Evolutionary conservation across 495 filamentous ascomycete genomes (phyloP).

Genomic region (Aspergillus saccharolyticus): DNA sequence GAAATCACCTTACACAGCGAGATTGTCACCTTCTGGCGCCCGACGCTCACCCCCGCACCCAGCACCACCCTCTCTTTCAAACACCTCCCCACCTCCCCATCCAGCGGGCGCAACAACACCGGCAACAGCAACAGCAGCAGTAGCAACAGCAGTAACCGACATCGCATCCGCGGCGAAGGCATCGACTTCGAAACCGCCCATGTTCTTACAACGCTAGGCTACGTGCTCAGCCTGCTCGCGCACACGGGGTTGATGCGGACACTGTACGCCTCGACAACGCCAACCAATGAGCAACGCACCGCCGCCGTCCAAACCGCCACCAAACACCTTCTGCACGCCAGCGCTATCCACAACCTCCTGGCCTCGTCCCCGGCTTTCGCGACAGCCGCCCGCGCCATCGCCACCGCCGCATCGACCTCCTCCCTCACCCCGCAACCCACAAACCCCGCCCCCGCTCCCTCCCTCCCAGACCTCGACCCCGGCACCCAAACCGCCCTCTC

Average conservation of each 20-base stretch:
- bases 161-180: conserved; percentile 60
- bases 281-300: conserved; percentile 59
- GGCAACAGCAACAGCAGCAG: not conserved
- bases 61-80: conserved; percentile 36
- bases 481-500: conserved; percentile 64
- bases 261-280: conserved; percentile 55
- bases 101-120: no score
- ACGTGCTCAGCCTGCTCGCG: conserved; percentile 65
- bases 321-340: conserved; percentile 69
- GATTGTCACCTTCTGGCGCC: conserved; percentile 72
- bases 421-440: conserved; percentile 2
- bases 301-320: conserved; percentile 70
- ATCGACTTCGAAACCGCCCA: conserved; percentile 83
- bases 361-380: conserved; percentile 26
- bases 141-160: not conserved
- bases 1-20: conserved; percentile 58
- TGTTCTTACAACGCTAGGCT: conserved; percentile 68
- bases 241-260: conserved; percentile 49
- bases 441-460: conserved; percentile 10
- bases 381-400: conserved; percentile 5
- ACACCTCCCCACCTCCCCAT: conserved; percentile 41
- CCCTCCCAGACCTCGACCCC: conserved; percentile 55
- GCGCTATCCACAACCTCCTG: conserved; percentile 71
- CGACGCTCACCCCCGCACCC: conserved; percentile 57
- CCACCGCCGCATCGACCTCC: conserved; percentile 18